These are phyloP conservation scores for Actinomortierella wolfii DNA, from an alignment of 371 early-diverging fungal species.

Conservation along the genomic window DNA sequence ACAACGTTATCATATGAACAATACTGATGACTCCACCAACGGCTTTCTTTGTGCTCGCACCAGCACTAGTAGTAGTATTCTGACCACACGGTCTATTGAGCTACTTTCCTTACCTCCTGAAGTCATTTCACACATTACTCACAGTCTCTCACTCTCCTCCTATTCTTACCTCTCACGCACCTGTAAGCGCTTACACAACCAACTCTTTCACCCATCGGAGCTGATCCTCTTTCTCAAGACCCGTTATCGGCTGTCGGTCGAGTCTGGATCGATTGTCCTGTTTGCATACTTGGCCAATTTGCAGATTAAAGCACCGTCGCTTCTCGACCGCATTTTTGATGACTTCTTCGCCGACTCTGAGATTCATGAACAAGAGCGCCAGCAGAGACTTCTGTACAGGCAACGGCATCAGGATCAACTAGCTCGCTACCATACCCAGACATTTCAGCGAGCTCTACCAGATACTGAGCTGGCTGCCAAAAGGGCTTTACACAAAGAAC, in stretches of 20 bases:
- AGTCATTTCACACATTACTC: slow-evolving; percentile 24
- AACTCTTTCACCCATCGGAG: slow-evolving; percentile 42
- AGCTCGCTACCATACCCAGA: slow-evolving; percentile 11
- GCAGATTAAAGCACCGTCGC: slow-evolving; percentile 35
- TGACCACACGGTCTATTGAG: no score
- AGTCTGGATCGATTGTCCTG: slow-evolving; percentile 46
- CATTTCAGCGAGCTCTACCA: slow-evolving; percentile 4
- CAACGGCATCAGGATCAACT: slow-evolving; percentile 5
- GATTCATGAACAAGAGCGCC: slow-evolving; percentile 4
- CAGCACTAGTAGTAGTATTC: no score
- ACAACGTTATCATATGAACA: no score
- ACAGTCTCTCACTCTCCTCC: slow-evolving; percentile 20
- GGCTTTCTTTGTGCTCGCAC: no score
- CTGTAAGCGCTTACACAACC: slow-evolving; percentile 16
- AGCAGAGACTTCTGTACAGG: slow-evolving; percentile 11
- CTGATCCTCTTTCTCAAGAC: slow-evolving; percentile 42
- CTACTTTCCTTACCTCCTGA: slow-evolving; percentile 22
- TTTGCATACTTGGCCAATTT: slow-evolving; percentile 49
- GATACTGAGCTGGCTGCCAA: neutral
- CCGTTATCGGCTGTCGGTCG: slow-evolving; percentile 43
- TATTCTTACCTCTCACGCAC: slow-evolving; percentile 33
- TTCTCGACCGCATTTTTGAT: slow-evolving; percentile 48
- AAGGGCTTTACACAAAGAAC: neutral
- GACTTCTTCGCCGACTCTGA: slow-evolving; percentile 46
- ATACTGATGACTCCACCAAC: no score